phyloP scores from a whole-genome alignment of 805 yeast genomes.

The Hanseniaspora clermontiae region DNA sequence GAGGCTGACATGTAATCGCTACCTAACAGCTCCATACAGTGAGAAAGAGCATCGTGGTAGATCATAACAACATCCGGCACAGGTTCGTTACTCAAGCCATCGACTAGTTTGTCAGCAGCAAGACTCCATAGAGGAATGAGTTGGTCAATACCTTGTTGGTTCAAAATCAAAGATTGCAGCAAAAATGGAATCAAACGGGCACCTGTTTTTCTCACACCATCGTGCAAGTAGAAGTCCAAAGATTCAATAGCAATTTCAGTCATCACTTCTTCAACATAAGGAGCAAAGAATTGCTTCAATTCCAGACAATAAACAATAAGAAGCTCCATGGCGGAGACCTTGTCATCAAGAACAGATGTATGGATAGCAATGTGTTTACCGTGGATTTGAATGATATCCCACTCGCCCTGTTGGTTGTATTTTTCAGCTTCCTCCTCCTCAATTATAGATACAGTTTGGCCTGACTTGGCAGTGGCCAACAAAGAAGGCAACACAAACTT shows the following conservation, averaged over 20 bases:
- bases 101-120: conserved; percentile 53
- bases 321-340: conserved; percentile 82
- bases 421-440: conserved; percentile 85
- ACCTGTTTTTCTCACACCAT: conserved; percentile 87
- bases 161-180: conserved; percentile 45
- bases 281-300: conserved; percentile 68
- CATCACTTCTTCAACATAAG: conserved; percentile 68
- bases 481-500: conserved; percentile 84
- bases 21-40: conserved; percentile 57
- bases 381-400: conserved; percentile 84
- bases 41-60: conserved; percentile 59
- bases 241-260: conserved; percentile 76
- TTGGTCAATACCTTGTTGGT: conserved; percentile 43
- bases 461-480: conserved; percentile 69
- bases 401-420: conserved; percentile 71
- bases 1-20: conserved; percentile 42
- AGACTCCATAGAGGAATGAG: conserved; percentile 60
- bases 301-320: conserved; percentile 74
- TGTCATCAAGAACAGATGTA: conserved; percentile 87
- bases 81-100: conserved; percentile 63
- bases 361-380: conserved; percentile 93
- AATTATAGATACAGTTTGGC: conserved; percentile 76
- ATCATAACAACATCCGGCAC: conserved; percentile 70
- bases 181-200: conserved; percentile 73
- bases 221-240: conserved; percentile 79